phyloP scores from a whole-genome alignment of 1,284 basidiomycete genomes.

The Trichosporon sp. region DNA sequence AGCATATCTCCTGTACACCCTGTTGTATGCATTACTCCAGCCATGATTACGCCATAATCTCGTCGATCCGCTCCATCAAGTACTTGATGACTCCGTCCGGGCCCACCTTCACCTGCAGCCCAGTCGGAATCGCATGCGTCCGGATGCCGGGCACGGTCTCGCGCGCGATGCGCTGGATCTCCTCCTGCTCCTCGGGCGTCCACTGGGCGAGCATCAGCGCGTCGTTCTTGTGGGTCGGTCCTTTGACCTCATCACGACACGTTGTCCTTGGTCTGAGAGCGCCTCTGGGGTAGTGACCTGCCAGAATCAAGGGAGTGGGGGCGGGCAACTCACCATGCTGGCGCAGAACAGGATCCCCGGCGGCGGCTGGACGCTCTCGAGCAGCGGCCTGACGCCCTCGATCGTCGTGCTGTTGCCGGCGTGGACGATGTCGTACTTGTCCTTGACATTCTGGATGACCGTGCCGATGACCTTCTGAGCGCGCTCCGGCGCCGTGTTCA shows the following conservation, averaged over 20 bases:
- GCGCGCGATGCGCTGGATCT: constrained; percentile 43
- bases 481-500: constrained; percentile 47
- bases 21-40: background rate
- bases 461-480: constrained; percentile 43
- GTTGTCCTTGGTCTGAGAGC: no score
- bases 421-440: constrained; percentile 43
- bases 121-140: constrained; percentile 45
- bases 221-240: no score
- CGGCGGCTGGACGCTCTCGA: constrained; percentile 37
- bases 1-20: background rate
- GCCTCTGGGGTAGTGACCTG: no score
- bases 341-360: constrained; percentile 44
- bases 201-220: constrained; percentile 29
- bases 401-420: constrained; percentile 46
- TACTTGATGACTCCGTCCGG: constrained; percentile 44
- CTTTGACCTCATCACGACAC: no score
- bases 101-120: constrained; percentile 43
- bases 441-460: constrained; percentile 44
- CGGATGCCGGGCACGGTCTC: constrained; percentile 46
- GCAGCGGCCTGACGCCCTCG: constrained; percentile 39
- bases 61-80: constrained; percentile 42
- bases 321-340: constrained; percentile 31
- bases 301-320: background rate
- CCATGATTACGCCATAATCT: constrained; percentile 30
- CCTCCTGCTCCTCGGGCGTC: constrained; percentile 47